These are phyloP conservation scores for Arthrobotrys sphaeroides DNA, from an alignment of 2,329 filamentous ascomycete genomes.

Conservation along the genomic window DNA sequence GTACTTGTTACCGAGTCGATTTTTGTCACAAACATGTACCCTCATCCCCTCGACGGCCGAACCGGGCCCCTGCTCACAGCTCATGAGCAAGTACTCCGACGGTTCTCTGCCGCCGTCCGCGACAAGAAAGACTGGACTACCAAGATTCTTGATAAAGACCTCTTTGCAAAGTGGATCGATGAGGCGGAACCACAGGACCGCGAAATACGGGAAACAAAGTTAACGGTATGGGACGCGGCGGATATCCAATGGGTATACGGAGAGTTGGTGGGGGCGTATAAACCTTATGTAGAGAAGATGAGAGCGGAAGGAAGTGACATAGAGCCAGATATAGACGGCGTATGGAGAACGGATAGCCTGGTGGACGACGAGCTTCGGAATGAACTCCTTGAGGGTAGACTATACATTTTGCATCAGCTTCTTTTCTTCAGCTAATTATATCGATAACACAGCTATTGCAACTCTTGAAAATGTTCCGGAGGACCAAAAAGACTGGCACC, in stretches of 20 bases:
- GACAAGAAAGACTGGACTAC: background rate
- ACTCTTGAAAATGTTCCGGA: conserved; percentile 67
- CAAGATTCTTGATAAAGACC: background rate
- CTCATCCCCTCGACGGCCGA: conserved; percentile 1
- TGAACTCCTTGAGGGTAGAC: conserved; percentile 29
- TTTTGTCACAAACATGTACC: conserved; percentile 1
- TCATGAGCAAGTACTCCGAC: background rate
- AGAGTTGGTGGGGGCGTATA: conserved; percentile 36
- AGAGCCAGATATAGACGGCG: conserved; percentile 46
- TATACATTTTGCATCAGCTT: background rate
- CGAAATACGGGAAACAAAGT: background rate
- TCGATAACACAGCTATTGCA: conserved; percentile 62
- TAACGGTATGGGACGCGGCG: conserved; percentile 17
- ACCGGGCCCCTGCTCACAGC: background rate
- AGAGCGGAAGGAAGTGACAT: background rate
- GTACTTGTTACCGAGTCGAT: no score
- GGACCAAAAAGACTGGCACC: conserved; percentile 70
- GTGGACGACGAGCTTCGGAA: conserved; percentile 9
- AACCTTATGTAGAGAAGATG: conserved; percentile 15
- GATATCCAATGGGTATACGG: conserved; percentile 20
- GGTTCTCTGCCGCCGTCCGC: background rate
- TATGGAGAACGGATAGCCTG: conserved; percentile 30
- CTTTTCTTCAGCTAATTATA: no score
- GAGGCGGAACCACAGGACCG: background rate
- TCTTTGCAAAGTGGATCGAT: background rate